Conservation (phyloP, 148 eudicot genomes). For the Linanthus parryae region DNA sequence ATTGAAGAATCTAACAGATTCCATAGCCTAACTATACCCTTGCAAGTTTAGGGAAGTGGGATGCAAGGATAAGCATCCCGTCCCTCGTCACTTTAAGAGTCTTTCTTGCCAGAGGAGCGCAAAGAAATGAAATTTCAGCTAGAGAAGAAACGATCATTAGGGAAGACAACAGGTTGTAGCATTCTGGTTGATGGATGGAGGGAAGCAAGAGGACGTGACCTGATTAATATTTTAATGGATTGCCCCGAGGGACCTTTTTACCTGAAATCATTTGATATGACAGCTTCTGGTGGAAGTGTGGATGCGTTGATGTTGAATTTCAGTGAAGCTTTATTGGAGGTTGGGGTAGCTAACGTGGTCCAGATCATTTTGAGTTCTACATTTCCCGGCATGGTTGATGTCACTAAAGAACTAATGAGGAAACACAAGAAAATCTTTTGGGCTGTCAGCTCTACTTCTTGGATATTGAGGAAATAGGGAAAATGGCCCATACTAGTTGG, state of each 20-base stretch:
- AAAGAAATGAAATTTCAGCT: slow-evolving; percentile 42
- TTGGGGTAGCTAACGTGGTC: slow-evolving; percentile 53
- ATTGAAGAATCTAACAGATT: slow-evolving; percentile 44
- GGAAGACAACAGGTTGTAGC: slow-evolving; percentile 68
- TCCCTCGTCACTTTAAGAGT: slow-evolving; percentile 51
- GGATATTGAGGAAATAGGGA: slow-evolving; percentile 46
- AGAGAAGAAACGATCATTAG: slow-evolving; percentile 32
- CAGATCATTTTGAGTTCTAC: slow-evolving; percentile 45
- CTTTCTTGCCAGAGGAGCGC: slow-evolving; percentile 41
- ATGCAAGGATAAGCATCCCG: slow-evolving; percentile 11
- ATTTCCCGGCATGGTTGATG: slow-evolving; percentile 37
- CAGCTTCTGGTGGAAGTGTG: slow-evolving; percentile 27
- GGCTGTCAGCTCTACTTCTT: slow-evolving; percentile 51
- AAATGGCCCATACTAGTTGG: slow-evolving; percentile 16
- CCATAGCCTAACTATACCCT: slow-evolving; percentile 29
- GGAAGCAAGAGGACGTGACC: slow-evolving; percentile 34
- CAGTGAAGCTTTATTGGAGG: slow-evolving; percentile 45
- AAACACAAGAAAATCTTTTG: slow-evolving; percentile 48
- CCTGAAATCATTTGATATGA: slow-evolving; percentile 48
- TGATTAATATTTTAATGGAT: slow-evolving; percentile 48
- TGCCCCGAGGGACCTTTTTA: slow-evolving; percentile 60
- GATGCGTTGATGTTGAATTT: slow-evolving; percentile 37
- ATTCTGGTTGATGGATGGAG: slow-evolving; percentile 74
- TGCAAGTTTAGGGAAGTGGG: background rate
- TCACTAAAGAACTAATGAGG: slow-evolving; percentile 34